Evolutionary conservation across 164 flowering plant species (phyloP).

Genomic region (Liriodendron chinense): DNA sequence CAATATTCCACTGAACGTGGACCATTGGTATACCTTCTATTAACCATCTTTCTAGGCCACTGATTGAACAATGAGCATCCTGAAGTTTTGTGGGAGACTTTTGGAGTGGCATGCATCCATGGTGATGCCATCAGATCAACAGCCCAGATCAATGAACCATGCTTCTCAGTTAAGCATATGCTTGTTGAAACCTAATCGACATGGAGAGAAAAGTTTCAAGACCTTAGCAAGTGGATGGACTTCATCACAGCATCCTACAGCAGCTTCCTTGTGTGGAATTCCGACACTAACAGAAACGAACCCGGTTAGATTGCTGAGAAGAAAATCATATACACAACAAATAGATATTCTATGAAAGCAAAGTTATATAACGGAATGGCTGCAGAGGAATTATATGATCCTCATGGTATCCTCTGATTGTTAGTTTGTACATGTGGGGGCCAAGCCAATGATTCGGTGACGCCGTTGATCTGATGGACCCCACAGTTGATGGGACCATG

Average conservation of each 20-base stretch:
- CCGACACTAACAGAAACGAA: constrained; percentile 28
- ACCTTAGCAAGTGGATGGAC: constrained; percentile 57
- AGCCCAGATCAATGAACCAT: background rate
- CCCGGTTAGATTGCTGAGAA: background rate
- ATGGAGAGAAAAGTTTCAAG: background rate
- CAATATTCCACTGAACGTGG: too few species aligned
- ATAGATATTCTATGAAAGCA: background rate
- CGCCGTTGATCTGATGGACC: background rate
- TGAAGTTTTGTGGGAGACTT: too few species aligned
- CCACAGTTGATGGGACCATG: background rate
- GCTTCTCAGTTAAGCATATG: background rate
- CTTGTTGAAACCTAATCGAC: background rate
- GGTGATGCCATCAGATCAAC: background rate
- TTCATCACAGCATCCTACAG: constrained; percentile 40
- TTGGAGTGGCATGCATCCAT: background rate
- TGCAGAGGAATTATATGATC: background rate
- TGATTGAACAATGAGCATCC: background rate
- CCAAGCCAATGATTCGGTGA: background rate
- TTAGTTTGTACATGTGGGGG: background rate
- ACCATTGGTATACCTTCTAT: too few species aligned
- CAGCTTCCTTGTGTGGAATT: constrained; percentile 54
- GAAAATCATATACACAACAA: background rate
- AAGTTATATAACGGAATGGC: background rate
- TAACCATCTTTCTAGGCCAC: background rate
- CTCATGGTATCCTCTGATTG: background rate